phyloP scores from a whole-genome alignment of 257 asterid species.

The Lycium ferocissimum region DNA sequence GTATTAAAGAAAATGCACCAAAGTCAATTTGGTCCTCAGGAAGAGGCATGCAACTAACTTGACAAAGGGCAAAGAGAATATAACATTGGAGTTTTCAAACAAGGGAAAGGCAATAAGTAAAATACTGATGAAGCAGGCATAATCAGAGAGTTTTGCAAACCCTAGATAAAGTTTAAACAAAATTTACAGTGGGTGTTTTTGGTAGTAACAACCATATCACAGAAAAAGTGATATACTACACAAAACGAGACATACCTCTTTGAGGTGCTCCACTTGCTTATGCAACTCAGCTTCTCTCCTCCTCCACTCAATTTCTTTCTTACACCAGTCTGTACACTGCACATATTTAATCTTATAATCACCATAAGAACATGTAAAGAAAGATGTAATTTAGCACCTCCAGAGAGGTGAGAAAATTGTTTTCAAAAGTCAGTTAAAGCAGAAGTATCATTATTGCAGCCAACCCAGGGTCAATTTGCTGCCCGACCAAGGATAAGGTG shows the following conservation, averaged over 20 bases:
- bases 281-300: slow-evolving; percentile 65
- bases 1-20: slow-evolving; percentile 4
- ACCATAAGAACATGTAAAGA: slow-evolving; percentile 28
- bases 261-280: slow-evolving; percentile 53
- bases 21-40: slow-evolving; percentile 16
- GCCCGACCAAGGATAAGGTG: not conserved
- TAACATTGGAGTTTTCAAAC: not conserved
- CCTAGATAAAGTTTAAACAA: not conserved
- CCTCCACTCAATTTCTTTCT: slow-evolving; percentile 73
- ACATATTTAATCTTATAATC: slow-evolving; percentile 20
- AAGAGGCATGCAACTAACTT: too few species aligned
- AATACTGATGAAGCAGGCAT: not conserved
- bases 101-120: not conserved
- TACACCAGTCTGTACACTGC: slow-evolving; percentile 64
- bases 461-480: slow-evolving; percentile 3
- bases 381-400: not conserved
- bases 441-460: not conserved
- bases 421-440: slow-evolving; percentile 3
- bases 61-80: too few species aligned
- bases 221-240: slow-evolving; percentile 6
- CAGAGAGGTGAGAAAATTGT: slow-evolving; percentile 21
- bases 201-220: not conserved
- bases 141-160: not conserved
- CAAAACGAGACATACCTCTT: slow-evolving; percentile 50
- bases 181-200: slow-evolving; percentile 7